Evolutionary conservation across 192 early-diverging fungal genomes (phyloP), one percentile per base, ranked within the genome.

Genomic region (Mortierella claussenii): DNA sequence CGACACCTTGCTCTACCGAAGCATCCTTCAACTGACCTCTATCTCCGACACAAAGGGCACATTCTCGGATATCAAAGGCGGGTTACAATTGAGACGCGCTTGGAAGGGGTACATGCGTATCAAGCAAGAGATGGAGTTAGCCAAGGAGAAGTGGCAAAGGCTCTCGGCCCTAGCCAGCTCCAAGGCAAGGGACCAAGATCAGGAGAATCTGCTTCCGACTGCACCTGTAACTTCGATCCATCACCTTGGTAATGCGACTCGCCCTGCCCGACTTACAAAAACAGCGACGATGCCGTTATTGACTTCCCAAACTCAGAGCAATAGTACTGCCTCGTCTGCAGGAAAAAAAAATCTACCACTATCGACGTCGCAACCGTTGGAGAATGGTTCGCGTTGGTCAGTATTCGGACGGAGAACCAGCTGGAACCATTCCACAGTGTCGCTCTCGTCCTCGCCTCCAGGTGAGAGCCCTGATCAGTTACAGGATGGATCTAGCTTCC

Each of bases 21-120:
- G 73, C 4, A 62, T 81, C 23, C 65, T 81, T 17, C 80, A 81
- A 47, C 32, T 81, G 11, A 66, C 75, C 4, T 56, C 68, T 4
- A 43, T 68, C 18, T 71, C 68, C 1, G 80, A 81, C 44, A 78
- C 75, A 33, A 81, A 81, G 33, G 74, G 74, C 0, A 70, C 68
- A 7, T 81, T 81, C 24, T 68, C 68, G 13, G 80, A 81, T 33
- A 73, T 81, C 43, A 78, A 78, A 28, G 80, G 80, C 0, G 80
- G 73, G 20, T 53, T 78, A 12, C 74, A 81, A 17, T 44, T 81
- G 18, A 64, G 80, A 23, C 58, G 68, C 17, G 73, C 74, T 2
- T 81, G 80, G 80, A 81, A 78, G 36, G 64, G 64, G 4, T 81
- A 81, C 40, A 64, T 67, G 55, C 63, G 75, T 31, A 78, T 81